These are phyloP conservation scores for Scenedesmus sp. DNA, from an alignment of 163 green algal genomes.

Conservation along the genomic window DNA sequence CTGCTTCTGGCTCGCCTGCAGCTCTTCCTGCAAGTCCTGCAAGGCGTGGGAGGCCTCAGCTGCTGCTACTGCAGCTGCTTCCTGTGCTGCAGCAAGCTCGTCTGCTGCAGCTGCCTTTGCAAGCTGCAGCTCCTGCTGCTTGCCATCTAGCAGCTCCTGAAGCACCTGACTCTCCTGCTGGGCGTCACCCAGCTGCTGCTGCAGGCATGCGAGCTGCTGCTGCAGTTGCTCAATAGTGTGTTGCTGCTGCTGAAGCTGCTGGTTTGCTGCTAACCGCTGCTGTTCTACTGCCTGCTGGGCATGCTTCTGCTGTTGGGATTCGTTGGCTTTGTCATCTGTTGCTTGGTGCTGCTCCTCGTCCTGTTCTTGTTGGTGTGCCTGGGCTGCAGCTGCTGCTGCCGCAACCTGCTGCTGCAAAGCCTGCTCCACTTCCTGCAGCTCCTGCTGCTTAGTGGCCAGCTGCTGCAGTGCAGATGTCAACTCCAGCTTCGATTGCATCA, in stretches of 20 bases:
- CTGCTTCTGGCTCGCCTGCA: slow-evolving; percentile 17
- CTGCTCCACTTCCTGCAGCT: background rate
- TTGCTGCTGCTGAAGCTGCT: background rate
- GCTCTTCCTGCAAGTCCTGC: background rate
- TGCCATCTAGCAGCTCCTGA: background rate
- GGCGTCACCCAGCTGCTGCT: slow-evolving; percentile 6
- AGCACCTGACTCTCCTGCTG: background rate
- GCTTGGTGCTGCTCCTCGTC: background rate
- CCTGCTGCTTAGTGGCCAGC: slow-evolving; percentile 11
- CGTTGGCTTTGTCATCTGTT: background rate
- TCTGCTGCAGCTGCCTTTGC: background rate
- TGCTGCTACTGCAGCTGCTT: slow-evolving; percentile 3
- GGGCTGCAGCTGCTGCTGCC: background rate
- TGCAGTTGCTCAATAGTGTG: background rate
- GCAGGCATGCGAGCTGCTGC: background rate
- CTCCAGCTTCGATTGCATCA: background rate
- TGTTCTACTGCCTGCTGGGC: background rate
- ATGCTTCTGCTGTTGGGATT: background rate
- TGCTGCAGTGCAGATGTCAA: background rate
- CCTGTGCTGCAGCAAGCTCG: background rate
- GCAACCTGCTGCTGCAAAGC: slow-evolving; percentile 2
- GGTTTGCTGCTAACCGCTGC: background rate
- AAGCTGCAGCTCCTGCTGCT: background rate
- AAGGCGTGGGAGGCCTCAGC: background rate
- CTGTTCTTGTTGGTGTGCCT: background rate